Evolutionary conservation across 805 yeast genomes (phyloP), one percentile per base, ranked within the genome.

Genomic region (Ogataea zsoltii): DNA sequence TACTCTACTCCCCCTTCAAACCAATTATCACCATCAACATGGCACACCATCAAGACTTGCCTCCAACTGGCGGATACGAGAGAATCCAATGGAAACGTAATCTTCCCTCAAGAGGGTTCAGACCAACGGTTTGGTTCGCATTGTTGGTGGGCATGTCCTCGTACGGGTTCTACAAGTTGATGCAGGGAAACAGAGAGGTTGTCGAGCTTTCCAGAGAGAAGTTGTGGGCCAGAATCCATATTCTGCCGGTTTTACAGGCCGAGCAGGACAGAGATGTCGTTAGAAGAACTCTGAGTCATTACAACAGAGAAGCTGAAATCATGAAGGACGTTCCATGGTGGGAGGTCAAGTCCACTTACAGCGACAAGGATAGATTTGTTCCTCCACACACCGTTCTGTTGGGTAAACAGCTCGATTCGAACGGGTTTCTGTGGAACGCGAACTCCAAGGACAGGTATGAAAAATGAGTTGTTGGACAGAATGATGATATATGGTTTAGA

Each of bases 51-150:
- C 96, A 88, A 75, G 96, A 88, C 61, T 70, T 88, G 61, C 96
- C 96, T 60, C 96, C 96, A 46, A 72, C 79, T 57, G 88, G 87
- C 46, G 96, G 96, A 50, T 88, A 88, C 60, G 90, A 85, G 53
- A 85, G 86, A 35, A 79, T 88, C 49, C 96, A 88, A 70, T 88
- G 96, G 96, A 85, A 84, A 70, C 79, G 96, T 64, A 84, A 88
- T 66, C 69, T 88, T 39, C 96, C 96, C 18, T 71, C 92, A 2
- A 75, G 96, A 55, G 96, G 96, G 2, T 88, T 88, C 70, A 73
- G 92, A 46, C 94, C 95, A 13, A 70, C 80, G 34, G 72, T 86
- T 35, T 88, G 84, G 71, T 74, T 88, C 49, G 79, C 79, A 61
- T 79, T 83, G 30, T 64, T 87, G 48, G 71, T 80, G 33, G 86